These are phyloP conservation scores for Talinum fruticosum DNA, from an alignment of 148 eudicot genomes.

Conservation along the genomic window DNA sequence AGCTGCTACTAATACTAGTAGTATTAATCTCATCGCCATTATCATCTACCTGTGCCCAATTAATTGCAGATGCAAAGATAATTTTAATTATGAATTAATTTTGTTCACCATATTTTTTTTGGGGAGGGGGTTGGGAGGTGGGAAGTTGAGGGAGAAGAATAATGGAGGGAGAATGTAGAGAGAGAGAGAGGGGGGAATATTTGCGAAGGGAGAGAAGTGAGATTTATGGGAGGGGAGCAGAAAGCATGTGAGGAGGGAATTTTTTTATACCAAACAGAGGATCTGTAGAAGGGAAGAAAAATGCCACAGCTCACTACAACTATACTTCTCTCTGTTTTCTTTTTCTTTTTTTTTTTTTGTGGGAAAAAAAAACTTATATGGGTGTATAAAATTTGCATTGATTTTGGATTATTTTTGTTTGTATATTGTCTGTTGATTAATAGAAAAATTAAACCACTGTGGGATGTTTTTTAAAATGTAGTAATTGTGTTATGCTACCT, in stretches of 20 bases:
- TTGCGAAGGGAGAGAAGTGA: slow-evolving; percentile 21
- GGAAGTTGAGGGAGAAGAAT: neutral
- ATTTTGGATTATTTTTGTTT: neutral
- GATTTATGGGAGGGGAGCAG: slow-evolving; percentile 28
- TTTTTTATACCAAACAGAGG: neutral
- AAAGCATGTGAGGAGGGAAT: slow-evolving; percentile 24
- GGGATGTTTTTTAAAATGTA: no score
- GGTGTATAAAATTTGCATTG: neutral
- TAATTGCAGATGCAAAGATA: slow-evolving; percentile 13
- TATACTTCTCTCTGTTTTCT: neutral
- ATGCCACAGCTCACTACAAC: neutral
- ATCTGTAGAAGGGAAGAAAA: neutral
- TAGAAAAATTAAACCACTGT: no score
- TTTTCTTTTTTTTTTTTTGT: neutral
- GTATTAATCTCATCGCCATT: slow-evolving; percentile 3
- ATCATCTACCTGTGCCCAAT: slow-evolving; percentile 17
- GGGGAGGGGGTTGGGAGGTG: neutral
- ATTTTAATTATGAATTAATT: neutral
- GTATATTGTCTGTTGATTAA: neutral
- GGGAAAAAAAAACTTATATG: no score
- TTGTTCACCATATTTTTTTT: neutral
- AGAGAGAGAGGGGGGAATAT: slow-evolving; percentile 12
- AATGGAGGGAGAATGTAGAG: neutral
- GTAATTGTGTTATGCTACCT: no score
- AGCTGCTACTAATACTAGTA: neutral